These are phyloP conservation scores for Emmonsiellopsis sp. DNA, from an alignment of 2,329 filamentous ascomycete genomes.

Conservation along the genomic window DNA sequence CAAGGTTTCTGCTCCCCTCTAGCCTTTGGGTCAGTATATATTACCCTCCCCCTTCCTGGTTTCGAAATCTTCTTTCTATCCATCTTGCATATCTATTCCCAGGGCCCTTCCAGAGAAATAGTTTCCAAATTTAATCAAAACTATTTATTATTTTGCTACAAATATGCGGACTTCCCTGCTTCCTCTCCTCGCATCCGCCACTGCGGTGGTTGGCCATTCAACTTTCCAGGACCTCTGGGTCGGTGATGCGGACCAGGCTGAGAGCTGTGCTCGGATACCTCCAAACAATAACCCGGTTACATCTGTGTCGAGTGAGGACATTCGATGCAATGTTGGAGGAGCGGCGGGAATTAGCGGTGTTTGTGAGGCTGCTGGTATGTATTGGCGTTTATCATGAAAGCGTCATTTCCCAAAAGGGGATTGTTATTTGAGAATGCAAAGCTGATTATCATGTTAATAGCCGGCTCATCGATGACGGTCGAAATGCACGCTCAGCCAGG, in stretches of 20 bases:
- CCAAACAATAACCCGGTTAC: slow-evolving; percentile 34
- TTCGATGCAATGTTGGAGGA: slow-evolving; percentile 48
- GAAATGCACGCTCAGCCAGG: slow-evolving; percentile 1
- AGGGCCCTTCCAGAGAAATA: neutral
- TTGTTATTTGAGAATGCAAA: neutral
- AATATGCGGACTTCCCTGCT: neutral
- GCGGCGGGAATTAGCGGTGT: neutral
- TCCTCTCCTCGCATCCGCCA: neutral
- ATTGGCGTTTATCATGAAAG: neutral
- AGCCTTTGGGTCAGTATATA: neutral
- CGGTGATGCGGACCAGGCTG: slow-evolving; percentile 7
- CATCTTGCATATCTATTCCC: neutral
- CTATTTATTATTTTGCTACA: neutral
- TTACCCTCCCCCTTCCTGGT: neutral
- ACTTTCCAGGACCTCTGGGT: slow-evolving; percentile 6
- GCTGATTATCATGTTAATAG: neutral
- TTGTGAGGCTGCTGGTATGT: slow-evolving; percentile 2
- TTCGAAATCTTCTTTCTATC: neutral
- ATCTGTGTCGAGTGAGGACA: slow-evolving; percentile 46
- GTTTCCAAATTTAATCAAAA: neutral
- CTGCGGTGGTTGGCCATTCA: slow-evolving; percentile 1
- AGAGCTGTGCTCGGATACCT: slow-evolving; percentile 6
- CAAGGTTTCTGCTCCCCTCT: no score
- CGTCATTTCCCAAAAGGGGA: no score
- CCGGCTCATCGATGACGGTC: neutral